Evolutionary conservation across 2,329 filamentous ascomycete genomes (phyloP).

Genomic region (Trichoderma brevicompactum): DNA sequence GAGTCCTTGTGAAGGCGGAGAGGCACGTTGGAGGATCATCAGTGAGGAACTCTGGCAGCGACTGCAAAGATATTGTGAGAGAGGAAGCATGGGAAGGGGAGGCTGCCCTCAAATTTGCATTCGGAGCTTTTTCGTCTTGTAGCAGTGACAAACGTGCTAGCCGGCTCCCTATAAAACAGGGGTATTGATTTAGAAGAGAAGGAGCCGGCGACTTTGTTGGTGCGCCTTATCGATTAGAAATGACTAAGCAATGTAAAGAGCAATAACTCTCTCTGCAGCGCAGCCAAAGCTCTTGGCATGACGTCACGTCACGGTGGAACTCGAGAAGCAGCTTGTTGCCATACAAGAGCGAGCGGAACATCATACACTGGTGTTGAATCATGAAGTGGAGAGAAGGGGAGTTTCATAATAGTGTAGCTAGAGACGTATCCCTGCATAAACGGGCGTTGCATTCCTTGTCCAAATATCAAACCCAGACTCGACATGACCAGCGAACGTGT

Average conservation of each 20-base stretch:
- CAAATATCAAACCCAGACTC: constrained; percentile 1
- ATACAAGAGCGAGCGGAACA: too few relatives aligned
- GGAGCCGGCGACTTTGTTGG: not conserved
- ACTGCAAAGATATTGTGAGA: not conserved
- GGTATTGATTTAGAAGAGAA: not conserved
- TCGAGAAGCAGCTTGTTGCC: too few relatives aligned
- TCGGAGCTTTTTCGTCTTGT: constrained; percentile 1
- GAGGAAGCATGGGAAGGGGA: not conserved
- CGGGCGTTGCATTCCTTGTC: constrained; percentile 8
- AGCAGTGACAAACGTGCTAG: not conserved
- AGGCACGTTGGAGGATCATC: not conserved
- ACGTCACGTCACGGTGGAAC: not conserved
- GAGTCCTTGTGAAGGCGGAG: not conserved
- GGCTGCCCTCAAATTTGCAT: not conserved
- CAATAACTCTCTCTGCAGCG: not conserved
- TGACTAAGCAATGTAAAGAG: not conserved
- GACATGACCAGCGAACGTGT: constrained; percentile 17
- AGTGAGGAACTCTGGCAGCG: not conserved
- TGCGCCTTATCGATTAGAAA: constrained; percentile 13
- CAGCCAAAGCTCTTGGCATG: not conserved
- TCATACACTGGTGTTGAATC: not conserved
- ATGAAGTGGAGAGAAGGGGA: constrained; percentile 7
- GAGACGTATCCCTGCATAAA: not conserved
- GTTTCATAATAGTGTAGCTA: constrained; percentile 9
- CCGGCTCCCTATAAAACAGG: not conserved